These are phyloP conservation scores for Aquilaria yunnanensis DNA, from an alignment of 345 rosid genomes.

Conservation along the genomic window DNA sequence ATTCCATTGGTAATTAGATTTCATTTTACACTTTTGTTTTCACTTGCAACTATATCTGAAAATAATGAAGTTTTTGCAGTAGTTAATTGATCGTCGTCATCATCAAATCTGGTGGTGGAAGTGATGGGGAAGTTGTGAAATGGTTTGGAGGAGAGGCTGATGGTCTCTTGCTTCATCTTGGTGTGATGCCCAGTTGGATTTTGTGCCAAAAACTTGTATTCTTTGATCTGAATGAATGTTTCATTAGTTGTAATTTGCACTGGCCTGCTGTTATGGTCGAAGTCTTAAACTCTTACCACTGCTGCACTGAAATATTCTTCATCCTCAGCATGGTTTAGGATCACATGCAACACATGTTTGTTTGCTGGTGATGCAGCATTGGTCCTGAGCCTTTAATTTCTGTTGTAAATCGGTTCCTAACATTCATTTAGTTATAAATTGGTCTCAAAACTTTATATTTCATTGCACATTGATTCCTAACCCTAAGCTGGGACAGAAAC, in stretches of 20 bases:
- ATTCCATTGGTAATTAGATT: conserved; percentile 9
- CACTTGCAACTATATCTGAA: conserved; percentile 7
- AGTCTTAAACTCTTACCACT: neutral
- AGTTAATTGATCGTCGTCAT: neutral
- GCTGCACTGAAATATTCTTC: neutral
- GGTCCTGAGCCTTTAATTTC: no score
- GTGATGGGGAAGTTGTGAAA: conserved; percentile 7
- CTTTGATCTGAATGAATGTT: conserved; percentile 5
- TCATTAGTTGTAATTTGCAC: conserved; percentile 11
- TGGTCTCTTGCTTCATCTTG: neutral
- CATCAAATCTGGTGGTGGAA: conserved; percentile 2
- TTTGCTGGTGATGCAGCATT: conserved; percentile 12
- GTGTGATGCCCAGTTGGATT: conserved; percentile 10
- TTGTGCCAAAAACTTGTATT: conserved; percentile 14
- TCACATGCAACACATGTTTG: conserved; percentile 35
- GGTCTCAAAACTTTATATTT: no score
- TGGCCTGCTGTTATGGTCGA: neutral
- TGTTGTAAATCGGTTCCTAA: neutral
- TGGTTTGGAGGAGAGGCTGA: conserved; percentile 9
- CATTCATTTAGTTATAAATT: no score
- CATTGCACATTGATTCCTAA: no score
- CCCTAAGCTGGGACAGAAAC: no score
- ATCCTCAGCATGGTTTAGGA: no score
- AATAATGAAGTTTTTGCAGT: conserved; percentile 4
- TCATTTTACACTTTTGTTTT: neutral